Evolutionary conservation across 192 early-diverging fungal species (phyloP), one percentile per base, ranked within the genome.

Genomic region (Coemansia sp.): DNA sequence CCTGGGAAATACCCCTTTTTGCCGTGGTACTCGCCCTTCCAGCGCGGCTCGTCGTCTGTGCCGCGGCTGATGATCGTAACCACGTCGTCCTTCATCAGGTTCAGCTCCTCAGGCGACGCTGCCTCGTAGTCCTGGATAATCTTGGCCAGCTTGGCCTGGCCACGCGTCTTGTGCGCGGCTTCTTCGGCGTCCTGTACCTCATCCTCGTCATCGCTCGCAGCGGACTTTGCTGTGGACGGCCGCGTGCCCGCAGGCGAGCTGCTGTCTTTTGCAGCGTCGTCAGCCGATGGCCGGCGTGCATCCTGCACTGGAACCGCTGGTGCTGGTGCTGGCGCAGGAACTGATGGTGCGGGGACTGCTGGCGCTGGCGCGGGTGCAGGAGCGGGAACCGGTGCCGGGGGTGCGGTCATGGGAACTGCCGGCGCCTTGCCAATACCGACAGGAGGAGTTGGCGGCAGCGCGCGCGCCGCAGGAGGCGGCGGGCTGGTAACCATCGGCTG

Each of bases 11-110:
- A 80, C 0, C 90, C 90, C 58, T 84, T 81, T 54, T 89, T 90
- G 38, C 90, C 90, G 57, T 92, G 88, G 62, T 86, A 73, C 65
- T 92, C 88, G 63, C 90, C 90, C 70, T 87, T 89, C 85, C 86
- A 86, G 77, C 86, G 71, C 54, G 64, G 67, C 49, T 80, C 77
- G 49, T 84, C 73, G 21, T 82, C 76, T 10, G 65, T 69, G 29
- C 81, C 67, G 32, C 84, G 83, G 43, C 83, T 83, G 29, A 90
- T 64, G 30, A 92, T 81, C 7, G 87, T 90, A 38, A 92, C 81
- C 23, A 92, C 80, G 43, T 86, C 86, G 27, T 83, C 84, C 21
- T 52, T 67, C 56, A 84, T 80, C 55, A 92, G 71, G 47, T 86
- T 86, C 22, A 92, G 67, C 65, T 92, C 86, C 27, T 84, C 87